These are phyloP conservation scores for Aspergillus cejpii DNA, from an alignment of 2,329 filamentous ascomycete genomes.

Conservation along the genomic window DNA sequence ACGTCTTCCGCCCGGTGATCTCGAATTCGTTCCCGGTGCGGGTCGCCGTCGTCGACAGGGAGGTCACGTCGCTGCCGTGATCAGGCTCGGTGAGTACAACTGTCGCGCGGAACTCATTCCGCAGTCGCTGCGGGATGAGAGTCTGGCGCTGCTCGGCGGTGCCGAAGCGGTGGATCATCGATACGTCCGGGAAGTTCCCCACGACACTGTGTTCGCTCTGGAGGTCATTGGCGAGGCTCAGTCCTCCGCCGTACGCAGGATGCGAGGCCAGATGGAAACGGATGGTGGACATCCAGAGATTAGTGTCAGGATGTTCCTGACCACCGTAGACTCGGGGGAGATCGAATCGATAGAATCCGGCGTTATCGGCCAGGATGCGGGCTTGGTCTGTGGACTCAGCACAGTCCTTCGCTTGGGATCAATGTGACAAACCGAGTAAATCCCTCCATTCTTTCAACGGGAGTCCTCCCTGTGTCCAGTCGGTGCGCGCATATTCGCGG, in stretches of 20 bases:
- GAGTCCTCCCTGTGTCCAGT: conserved; percentile 54
- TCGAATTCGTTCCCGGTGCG: conserved; percentile 39
- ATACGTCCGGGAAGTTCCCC: conserved; percentile 56
- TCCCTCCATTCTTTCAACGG: conserved; percentile 55
- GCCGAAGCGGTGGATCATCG: conserved; percentile 58
- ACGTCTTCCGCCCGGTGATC: conserved; percentile 56
- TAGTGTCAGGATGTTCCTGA: conserved; percentile 37
- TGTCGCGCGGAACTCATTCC: conserved; percentile 51
- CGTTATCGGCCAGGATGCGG: conserved; percentile 49
- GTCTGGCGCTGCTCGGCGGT: conserved; percentile 48
- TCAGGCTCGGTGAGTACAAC: conserved; percentile 58
- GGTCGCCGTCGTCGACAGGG: conserved; percentile 52
- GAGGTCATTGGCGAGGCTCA: conserved; percentile 57
- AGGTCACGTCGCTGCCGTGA: conserved; percentile 58
- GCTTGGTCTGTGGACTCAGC: conserved; percentile 32
- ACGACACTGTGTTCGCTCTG: conserved; percentile 59
- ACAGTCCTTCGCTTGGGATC: background rate
- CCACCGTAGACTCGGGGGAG: conserved; percentile 53
- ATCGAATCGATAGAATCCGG: conserved; percentile 56
- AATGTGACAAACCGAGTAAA: conserved; percentile 35
- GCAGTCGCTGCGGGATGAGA: conserved; percentile 49
- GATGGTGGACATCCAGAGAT: conserved; percentile 59
- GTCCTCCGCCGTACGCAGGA: conserved; percentile 34
- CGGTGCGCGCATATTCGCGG: conserved; percentile 55
- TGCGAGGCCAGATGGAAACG: conserved; percentile 55